These are phyloP conservation scores for Colletotrichum spinosum DNA, from an alignment of 2,329 filamentous ascomycete species.

Conservation along the genomic window DNA sequence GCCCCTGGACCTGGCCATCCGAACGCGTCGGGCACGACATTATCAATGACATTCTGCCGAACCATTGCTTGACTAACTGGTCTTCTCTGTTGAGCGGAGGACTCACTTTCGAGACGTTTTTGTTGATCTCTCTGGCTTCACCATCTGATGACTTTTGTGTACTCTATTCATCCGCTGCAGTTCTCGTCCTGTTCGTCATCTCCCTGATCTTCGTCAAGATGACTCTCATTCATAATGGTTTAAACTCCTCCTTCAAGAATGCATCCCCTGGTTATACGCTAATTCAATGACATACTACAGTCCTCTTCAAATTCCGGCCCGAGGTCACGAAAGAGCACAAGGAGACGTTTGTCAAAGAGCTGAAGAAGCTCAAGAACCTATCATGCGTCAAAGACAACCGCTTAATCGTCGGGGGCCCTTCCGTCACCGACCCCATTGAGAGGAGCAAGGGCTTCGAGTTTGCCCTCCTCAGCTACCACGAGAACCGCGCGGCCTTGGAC, in stretches of 20 bases:
- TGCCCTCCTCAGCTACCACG: conserved; percentile 63
- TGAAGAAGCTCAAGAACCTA: conserved; percentile 61
- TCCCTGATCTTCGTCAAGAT: conserved; percentile 37
- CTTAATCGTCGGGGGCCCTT: conserved; percentile 64
- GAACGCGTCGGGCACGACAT: too few species aligned
- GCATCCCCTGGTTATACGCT: rapidly evolving
- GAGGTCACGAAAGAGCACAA: conserved; percentile 56
- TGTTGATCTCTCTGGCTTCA: too few species aligned
- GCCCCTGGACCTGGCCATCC: too few species aligned
- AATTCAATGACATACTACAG: conserved; percentile 42
- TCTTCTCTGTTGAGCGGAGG: too few species aligned
- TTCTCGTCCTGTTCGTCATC: too few species aligned
- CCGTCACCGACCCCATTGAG: conserved; percentile 62
- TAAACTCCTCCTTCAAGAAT: background rate
- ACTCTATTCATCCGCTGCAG: too few species aligned
- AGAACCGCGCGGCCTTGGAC: conserved; percentile 55
- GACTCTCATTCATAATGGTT: conserved; percentile 51
- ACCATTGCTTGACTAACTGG: too few species aligned
- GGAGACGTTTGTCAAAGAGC: conserved; percentile 56
- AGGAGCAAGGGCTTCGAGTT: conserved; percentile 65
- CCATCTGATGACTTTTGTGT: too few species aligned
- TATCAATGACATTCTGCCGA: too few species aligned
- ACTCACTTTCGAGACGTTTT: too few species aligned
- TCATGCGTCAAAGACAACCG: conserved; percentile 59
- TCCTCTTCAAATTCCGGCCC: conserved; percentile 61